These are phyloP conservation scores for Lachnellula cervina DNA, from an alignment of 2,329 filamentous ascomycete species.

Conservation along the genomic window DNA sequence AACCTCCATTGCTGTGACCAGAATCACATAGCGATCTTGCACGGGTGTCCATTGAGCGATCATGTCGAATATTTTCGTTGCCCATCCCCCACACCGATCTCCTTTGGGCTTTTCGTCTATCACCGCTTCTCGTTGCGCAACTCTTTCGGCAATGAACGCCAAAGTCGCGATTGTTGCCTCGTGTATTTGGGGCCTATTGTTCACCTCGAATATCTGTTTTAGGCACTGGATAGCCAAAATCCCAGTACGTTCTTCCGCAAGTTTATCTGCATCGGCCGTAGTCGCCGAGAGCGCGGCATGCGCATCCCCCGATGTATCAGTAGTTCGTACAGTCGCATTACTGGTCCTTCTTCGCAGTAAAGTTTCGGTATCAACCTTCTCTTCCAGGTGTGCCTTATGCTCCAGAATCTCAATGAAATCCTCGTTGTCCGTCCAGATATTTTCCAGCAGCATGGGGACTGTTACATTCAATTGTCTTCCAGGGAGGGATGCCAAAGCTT, in stretches of 20 bases:
- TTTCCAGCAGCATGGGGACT: conserved; percentile 80
- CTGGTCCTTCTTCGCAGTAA: conserved; percentile 67
- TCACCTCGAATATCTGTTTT: conserved; percentile 77
- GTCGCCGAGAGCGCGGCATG: conserved; percentile 72
- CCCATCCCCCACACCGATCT: conserved; percentile 62
- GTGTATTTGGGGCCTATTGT: conserved; percentile 77
- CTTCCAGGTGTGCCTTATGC: conserved; percentile 60
- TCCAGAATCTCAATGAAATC: conserved; percentile 65
- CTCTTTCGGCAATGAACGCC: conserved; percentile 63
- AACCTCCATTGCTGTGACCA: conserved; percentile 75
- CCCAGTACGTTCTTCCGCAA: conserved; percentile 85
- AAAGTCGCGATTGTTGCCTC: conserved; percentile 69
- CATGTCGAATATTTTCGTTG: conserved; percentile 73
- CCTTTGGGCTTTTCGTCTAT: conserved; percentile 42
- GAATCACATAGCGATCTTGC: conserved; percentile 87
- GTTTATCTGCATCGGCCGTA: conserved; percentile 79
- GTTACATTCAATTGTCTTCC: conserved; percentile 73
- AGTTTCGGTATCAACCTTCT: conserved; percentile 63
- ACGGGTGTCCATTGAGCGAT: conserved; percentile 86
- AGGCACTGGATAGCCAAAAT: conserved; percentile 80
- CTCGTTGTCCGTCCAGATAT: conserved; percentile 72
- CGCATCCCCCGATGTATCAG: conserved; percentile 57
- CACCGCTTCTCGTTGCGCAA: conserved; percentile 47
- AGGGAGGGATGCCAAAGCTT: conserved; percentile 69
- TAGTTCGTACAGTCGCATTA: conserved; percentile 70